Conservation (phyloP, 2,329 filamentous ascomycete species). For the Trichoderma sp. region DNA sequence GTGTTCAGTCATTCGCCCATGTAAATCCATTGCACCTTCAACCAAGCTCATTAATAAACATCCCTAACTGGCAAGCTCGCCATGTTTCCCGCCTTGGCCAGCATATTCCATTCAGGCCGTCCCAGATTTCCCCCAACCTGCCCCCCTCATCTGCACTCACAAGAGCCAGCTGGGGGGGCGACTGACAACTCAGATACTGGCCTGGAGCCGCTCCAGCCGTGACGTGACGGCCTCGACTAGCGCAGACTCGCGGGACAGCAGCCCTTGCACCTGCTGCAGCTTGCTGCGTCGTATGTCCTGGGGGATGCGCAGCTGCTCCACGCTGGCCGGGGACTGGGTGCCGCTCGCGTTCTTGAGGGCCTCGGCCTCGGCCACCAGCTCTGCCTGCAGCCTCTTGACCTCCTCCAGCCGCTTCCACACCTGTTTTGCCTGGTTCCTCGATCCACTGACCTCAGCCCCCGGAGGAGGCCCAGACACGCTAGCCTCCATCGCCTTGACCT, state of each 20-base stretch:
- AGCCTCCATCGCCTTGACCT: constrained; percentile 57
- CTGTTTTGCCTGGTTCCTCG: constrained; percentile 50
- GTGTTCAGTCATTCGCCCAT: constrained; percentile 1
- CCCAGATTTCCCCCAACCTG: not conserved
- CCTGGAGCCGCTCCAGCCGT: constrained; percentile 60
- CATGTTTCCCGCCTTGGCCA: not conserved
- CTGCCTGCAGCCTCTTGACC: constrained; percentile 55
- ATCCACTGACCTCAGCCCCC: constrained; percentile 35
- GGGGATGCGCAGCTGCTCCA: constrained; percentile 56
- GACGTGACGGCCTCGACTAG: constrained; percentile 67
- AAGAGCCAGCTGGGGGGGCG: not conserved
- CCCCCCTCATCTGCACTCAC: not conserved
- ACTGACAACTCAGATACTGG: constrained; percentile 34
- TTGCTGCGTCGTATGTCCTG: constrained; percentile 64
- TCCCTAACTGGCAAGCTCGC: not conserved
- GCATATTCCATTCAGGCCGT: not conserved
- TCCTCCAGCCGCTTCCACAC: constrained; percentile 61
- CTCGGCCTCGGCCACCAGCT: constrained; percentile 55
- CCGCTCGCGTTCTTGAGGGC: constrained; percentile 42
- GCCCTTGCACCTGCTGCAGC: constrained; percentile 62
- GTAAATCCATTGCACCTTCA: constrained; percentile 17
- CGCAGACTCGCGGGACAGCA: constrained; percentile 68
- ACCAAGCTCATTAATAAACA: constrained; percentile 10
- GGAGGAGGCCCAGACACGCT: constrained; percentile 47
- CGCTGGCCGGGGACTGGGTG: constrained; percentile 34